Evolutionary conservation across 106 monocot species (phyloP), one percentile per base, ranked within the genome.

Genomic region (Hemerocallis citrina): DNA sequence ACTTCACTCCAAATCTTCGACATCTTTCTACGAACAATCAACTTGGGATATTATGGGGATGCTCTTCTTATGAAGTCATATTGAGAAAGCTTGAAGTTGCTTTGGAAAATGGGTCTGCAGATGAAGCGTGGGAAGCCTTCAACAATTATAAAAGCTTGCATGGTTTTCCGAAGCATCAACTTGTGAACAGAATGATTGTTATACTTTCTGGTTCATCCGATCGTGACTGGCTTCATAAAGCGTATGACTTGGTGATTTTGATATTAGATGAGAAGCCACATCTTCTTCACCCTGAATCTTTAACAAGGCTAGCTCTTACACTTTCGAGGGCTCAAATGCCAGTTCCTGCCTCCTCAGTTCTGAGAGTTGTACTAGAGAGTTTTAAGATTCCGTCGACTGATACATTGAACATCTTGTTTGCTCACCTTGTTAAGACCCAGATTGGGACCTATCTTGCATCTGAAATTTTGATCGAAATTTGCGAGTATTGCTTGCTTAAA

Each of bases 361-460:
- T 88, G 1, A 78, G 87, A 46, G 51, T 85, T 24, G 44, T 88
- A 54, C 48, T 88, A 32, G 82, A 80, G 54, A 73, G 52, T 25
- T 72, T 66, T 15, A 78, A 58, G 16, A 37, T 75, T 61, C 79
- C 79, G 31, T 40, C 76, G n/a, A n/a, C 74, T 27, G 72, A 88
- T 81, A 40, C 77, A 56, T 74, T 65, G 66, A 62, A 50, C 54
- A 57, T 66, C 24, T 35, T 82, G 34, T 73, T 88, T 61, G 55
- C 70, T 47, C 86, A 91, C 67, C 54, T 92, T 59, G 87, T 82
- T 19, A 88, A 80, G 79, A 73, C 91, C 57, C 66, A 74, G 67
- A 62, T 70, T 36, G 91, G 96, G 6, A 88, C 81, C 6, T 74
- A 61, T 52, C 68, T 88, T 63, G 91, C 90, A 36, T 50, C 66